Percentiles rank a stretch among this genome's conserved stretches.
These are phyloP conservation scores for Rhizodiscina lignyota DNA, from an alignment of 495 filamentous ascomycete genomes.

Conservation along the genomic window DNA sequence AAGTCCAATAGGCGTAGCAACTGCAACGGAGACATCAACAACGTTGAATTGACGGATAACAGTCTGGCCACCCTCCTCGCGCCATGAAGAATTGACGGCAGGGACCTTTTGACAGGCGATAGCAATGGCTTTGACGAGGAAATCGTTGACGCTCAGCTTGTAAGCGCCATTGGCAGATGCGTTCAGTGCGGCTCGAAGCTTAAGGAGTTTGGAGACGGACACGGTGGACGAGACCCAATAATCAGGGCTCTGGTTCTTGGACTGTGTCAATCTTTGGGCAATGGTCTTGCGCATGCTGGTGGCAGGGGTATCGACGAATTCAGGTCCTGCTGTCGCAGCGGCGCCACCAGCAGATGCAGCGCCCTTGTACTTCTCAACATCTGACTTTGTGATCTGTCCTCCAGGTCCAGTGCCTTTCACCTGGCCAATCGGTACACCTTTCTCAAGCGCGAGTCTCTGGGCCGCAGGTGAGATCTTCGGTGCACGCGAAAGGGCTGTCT, in stretches of 20 bases:
- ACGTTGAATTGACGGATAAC: slow-evolving; percentile 83
- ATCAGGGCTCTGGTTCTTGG: slow-evolving; percentile 83
- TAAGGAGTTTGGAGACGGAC: slow-evolving; percentile 85
- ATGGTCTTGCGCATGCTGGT: slow-evolving; percentile 97
- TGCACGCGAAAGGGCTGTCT: slow-evolving; percentile 70
- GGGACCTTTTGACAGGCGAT: slow-evolving; percentile 85
- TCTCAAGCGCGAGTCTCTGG: slow-evolving; percentile 71
- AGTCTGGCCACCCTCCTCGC: slow-evolving; percentile 46
- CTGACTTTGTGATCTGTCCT: slow-evolving; percentile 79
- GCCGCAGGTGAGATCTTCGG: slow-evolving; percentile 55
- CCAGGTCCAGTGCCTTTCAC: slow-evolving; percentile 80
- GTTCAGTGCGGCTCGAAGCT: slow-evolving; percentile 91
- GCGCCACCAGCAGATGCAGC: slow-evolving; percentile 26
- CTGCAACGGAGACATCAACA: slow-evolving; percentile 85
- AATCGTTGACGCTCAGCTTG: slow-evolving; percentile 98
- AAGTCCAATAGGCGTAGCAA: slow-evolving; percentile 82
- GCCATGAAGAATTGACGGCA: slow-evolving; percentile 90
- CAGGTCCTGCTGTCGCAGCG: slow-evolving; percentile 40
- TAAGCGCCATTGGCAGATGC: slow-evolving; percentile 74
- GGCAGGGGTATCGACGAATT: slow-evolving; percentile 72
- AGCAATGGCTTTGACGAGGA: slow-evolving; percentile 91
- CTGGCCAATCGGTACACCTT: slow-evolving; percentile 57
- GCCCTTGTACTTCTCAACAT: slow-evolving; percentile 72
- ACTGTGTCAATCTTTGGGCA: slow-evolving; percentile 76
- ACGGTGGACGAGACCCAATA: slow-evolving; percentile 85